Base-by-base conservation (phyloP, 306 rosid genomes). In the Citrullus amarus region DNA sequence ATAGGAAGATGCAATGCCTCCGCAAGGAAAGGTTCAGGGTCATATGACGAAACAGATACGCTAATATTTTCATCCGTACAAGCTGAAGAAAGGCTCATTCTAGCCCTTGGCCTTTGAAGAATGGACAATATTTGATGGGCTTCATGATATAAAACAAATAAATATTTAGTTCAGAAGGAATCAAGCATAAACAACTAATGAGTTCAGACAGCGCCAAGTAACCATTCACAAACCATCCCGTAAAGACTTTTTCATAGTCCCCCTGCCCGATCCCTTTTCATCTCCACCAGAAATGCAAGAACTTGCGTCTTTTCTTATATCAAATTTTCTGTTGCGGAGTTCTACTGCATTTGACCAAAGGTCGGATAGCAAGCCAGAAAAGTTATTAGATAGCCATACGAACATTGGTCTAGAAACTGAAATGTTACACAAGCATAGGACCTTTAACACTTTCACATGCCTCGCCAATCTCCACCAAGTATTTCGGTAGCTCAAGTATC, bases 51-150 rank as follows among this genome's bases (percentile, higher is more conserved):
- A 85, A 79, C 76, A 68, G 17, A 30, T 59, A 75, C 81, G 25
- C 43, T 66, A 17, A 71, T 70, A 53, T 77, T 81, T 77, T 77
- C 75, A 56, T 32, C 53, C 25, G 39, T 46, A 83, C 79, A 60
- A 79, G 86, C 88, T 72, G 83, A 74, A 77, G 78, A 70, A 59
- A 53, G 14, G 72, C 76, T 83, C 71, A 70, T 84, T 57, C 30
- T 78, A 72, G 82, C 75, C 87, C 14, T 60, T n/a, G 91, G 91
- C 30, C 81, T 84, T 79, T 88, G 96, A 79, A 94, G 87, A 80
- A 88, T 75, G 72, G 90, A 88, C 91, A 94, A 81, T 75, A 94
- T 94, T 82, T 89, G 90, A 84, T 77, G 71, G 80, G 81, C 97
- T 94, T 93, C 96, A 88, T 63, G 81, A 25, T 22, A 44, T 44